Base-by-base conservation (phyloP, 1,284 basidiomycete genomes). In the Moesziomyces antarcticus region DNA sequence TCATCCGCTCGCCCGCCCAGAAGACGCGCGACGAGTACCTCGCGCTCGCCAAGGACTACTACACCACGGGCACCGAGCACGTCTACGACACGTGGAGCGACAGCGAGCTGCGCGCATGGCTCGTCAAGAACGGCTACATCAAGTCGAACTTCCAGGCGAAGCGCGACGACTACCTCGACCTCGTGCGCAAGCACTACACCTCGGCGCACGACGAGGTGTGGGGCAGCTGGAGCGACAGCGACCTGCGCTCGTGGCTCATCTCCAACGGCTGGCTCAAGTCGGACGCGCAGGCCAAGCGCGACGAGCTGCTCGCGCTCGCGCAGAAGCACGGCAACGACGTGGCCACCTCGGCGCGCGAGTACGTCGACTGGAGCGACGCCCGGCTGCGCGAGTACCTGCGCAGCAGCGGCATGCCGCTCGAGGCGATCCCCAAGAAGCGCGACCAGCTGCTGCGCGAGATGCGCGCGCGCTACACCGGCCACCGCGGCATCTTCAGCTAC, bases 21-120 rank as follows among this genome's bases (percentile, higher is more conserved):
- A 71, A 77, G 75, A 80, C 74, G 27, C 77, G 82, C 25, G 77
- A 81, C 51, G 73, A 81, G 68, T 75, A 77, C 59, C 54, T 79
- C 7, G 45, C 50, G 10, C 63, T 82, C 14, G 79, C 77, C 44
- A 69, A 79, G 62, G 62, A 77, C 52, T 79, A 81, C 79, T 83
- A 80, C 74, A 81, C 78, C 53, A 61, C 66, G 5, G 65, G 66
- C 33, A 59, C 71, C 27, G 78, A 81, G 47, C 62, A 64, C 30
- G 76, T 83, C 33, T 83, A 78, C 62, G 73, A 75, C 70, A 70
- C 69, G 2, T 83, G 81, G 80, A 75, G 66, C 64, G 75, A 81
- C 45, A 63, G 67, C 21, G 78, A 83, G 37, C 64, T 81, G n/a
- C 79, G 75, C 49, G 43, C 42, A 30, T 83, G 78, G 75, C 57